Evolutionary conservation across 2,329 filamentous ascomycete genomes (phyloP).

Genomic region (Ophiostoma ips): DNA sequence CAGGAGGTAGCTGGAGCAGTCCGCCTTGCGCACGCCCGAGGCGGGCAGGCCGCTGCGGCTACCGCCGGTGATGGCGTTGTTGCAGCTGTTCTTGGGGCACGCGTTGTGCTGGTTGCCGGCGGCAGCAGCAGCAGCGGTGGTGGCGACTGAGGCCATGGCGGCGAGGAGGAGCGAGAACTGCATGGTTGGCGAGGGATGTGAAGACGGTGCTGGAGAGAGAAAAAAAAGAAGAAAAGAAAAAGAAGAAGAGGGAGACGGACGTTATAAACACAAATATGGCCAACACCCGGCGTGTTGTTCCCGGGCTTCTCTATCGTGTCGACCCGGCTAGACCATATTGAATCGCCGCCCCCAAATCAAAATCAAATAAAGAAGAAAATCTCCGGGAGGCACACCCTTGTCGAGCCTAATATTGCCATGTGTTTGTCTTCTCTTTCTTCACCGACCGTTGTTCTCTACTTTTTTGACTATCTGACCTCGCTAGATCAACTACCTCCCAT

Average conservation of each 20-base stretch:
- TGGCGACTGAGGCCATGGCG: constrained; percentile 23
- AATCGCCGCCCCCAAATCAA: too few relatives aligned
- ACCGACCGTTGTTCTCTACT: too few relatives aligned
- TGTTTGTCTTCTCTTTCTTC: too few relatives aligned
- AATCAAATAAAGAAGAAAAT: too few relatives aligned
- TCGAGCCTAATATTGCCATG: too few relatives aligned
- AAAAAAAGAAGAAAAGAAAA: neutral
- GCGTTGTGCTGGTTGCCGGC: constrained; percentile 16
- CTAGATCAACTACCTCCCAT: too few relatives aligned
- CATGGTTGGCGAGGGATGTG: constrained; percentile 17
- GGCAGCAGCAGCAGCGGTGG: constrained; percentile 22
- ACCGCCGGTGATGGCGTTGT: constrained; percentile 31
- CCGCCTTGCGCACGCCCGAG: constrained; percentile 19
- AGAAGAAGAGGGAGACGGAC: neutral
- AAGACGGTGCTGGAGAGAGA: neutral
- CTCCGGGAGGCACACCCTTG: too few relatives aligned
- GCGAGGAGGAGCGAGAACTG: constrained; percentile 26
- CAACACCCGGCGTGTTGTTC: too few relatives aligned
- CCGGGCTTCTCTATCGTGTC: too few relatives aligned
- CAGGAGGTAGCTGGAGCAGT: constrained; percentile 21
- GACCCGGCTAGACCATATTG: too few relatives aligned
- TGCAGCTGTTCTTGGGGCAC: constrained; percentile 32
- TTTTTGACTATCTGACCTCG: too few relatives aligned
- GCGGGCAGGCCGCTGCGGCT: constrained; percentile 30
- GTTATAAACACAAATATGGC: too few relatives aligned